Percentiles rank a stretch among this genome's conserved stretches.
These are phyloP conservation scores for Fraxinus dipetala DNA, from an alignment of 305 asterid genomes.

Conservation along the genomic window DNA sequence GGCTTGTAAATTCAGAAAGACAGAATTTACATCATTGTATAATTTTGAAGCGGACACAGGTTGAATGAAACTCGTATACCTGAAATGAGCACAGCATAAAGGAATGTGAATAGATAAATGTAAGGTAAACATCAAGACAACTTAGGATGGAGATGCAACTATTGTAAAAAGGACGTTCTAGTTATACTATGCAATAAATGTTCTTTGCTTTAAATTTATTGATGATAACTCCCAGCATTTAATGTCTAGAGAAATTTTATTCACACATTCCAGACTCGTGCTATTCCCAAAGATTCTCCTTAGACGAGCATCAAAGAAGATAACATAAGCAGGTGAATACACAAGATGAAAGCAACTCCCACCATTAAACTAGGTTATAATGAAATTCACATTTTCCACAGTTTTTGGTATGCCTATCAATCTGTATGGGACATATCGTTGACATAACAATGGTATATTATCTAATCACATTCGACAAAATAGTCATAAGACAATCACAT, in stretches of 20 bases:
- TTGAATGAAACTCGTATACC: slow-evolving; percentile 94
- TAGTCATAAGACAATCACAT: not conserved
- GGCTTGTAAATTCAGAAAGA: slow-evolving; percentile 8
- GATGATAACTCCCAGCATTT: not conserved
- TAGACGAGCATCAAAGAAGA: not conserved
- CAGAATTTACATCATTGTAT: slow-evolving; percentile 74
- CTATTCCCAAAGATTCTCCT: slow-evolving; percentile 3
- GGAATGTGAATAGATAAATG: slow-evolving; percentile 8
- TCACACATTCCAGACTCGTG: not conserved
- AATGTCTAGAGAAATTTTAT: not conserved
- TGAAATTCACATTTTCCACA: not conserved
- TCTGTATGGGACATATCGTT: not conserved
- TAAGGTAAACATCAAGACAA: not conserved
- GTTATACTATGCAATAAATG: not conserved
- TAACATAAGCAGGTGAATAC: not conserved
- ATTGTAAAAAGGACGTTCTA: not conserved
- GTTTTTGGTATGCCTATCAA: not conserved
- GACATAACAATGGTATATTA: not conserved
- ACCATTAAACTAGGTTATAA: not conserved
- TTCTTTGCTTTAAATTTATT: not conserved
- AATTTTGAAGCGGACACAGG: slow-evolving; percentile 92
- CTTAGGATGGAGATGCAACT: not conserved
- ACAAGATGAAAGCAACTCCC: not conserved
- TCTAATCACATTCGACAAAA: not conserved
- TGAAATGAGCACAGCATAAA: slow-evolving; percentile 40